These are phyloP conservation scores for Dactylonectria macrodidyma DNA, from an alignment of 2,329 filamentous ascomycete genomes.

Conservation along the genomic window DNA sequence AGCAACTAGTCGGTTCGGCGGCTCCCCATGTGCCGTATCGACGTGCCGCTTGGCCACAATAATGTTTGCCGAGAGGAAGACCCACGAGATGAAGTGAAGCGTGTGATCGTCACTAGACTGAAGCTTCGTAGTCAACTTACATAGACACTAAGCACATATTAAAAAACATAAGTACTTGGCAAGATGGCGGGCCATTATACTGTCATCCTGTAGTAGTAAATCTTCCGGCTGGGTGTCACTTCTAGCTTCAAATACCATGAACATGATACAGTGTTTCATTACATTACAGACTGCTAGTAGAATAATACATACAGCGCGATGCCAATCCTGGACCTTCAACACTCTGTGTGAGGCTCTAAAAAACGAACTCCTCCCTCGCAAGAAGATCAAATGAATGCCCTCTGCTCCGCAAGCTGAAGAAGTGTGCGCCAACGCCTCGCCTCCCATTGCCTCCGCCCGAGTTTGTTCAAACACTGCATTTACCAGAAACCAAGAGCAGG, in stretches of 20 bases:
- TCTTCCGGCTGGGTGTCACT: no score
- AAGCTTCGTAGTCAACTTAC: no score
- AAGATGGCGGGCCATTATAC: background rate
- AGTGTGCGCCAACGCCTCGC: slow-evolving; percentile 13
- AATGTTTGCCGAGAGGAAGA: no score
- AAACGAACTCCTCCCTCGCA: slow-evolving; percentile 8
- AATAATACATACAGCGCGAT: background rate
- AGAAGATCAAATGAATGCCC: background rate
- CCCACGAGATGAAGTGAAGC: no score
- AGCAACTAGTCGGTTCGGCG: no score
- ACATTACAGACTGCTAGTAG: background rate
- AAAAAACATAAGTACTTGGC: background rate
- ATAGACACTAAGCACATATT: no score
- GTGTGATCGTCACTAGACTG: no score
- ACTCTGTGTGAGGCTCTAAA: background rate
- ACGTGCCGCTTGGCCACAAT: no score
- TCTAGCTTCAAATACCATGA: background rate
- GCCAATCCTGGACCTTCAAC: slow-evolving; percentile 2
- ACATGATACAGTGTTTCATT: background rate
- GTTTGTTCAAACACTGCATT: background rate
- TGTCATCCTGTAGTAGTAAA: background rate
- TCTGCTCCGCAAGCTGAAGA: background rate
- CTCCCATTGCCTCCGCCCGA: background rate
- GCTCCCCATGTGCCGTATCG: no score
- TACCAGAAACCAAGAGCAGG: background rate